Base-by-base conservation (phyloP, 495 filamentous ascomycete genomes). In the Evernia prunastri region DNA sequence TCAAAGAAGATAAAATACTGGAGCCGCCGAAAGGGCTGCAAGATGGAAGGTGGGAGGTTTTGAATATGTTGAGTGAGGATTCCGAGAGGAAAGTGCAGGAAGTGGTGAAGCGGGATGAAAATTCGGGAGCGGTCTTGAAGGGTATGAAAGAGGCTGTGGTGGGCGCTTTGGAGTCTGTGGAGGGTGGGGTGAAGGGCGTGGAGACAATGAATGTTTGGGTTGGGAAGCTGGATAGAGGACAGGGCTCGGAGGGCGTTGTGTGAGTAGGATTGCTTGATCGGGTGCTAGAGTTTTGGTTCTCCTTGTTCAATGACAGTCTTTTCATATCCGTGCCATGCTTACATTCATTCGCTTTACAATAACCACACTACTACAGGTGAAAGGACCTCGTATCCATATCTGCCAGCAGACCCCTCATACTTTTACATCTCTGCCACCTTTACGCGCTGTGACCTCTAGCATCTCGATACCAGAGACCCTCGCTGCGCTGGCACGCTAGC, bases 21-120 rank as follows among this genome's bases (percentile, higher is more conserved):
- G 31, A 33, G 42, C 58, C 58, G 15, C 58, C 58, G 23, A 43
- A 33, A 45, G 31, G 42, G 17, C 27, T 59, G 39, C 37, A 40
- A 12, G 58, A 59, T 23, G 58, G 58, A 11, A 29, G 58, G 58
- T 59, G 58, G 58, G 58, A 59, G 58, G 58, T 37, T n/a, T 18
- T 20, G 37, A 33, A n/a, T n/a, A 23, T 45, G 6, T 12, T 59
- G 58, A 33, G 39, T 31, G 13, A 33, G 20, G 39, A 12, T 17
- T 59, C 45, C 4, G 20, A 42, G 17, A 59, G 11, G 17, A 25
- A 33, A 43, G 25, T 59, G 27, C 3, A 59, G 33, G 58, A 31
- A 25, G 25, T 59, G 15, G 15, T 15, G 37, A 27, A 59, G 39
- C 25, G 39, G 17, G 15, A 45, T 20, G 39, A 43, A n/a, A 27